Evolutionary conservation across 2,329 filamentous ascomycete species (phyloP).

Genomic region (Coleophoma eucalyptorum): DNA sequence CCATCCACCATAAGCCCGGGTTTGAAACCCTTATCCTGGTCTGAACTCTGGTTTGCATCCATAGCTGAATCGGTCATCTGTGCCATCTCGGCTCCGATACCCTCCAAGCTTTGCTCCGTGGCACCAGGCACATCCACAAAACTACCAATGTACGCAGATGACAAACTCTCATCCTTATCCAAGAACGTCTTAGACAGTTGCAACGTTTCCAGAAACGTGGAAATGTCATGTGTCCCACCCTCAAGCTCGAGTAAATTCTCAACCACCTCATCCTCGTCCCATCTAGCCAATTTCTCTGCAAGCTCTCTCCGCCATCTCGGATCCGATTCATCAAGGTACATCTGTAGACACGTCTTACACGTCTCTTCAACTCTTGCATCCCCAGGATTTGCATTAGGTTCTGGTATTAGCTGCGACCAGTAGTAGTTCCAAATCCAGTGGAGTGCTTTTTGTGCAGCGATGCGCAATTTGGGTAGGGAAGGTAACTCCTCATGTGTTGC

Average conservation of each 20-base stretch:
- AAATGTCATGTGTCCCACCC: constrained; percentile 9
- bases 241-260: constrained; percentile 17
- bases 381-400: constrained; percentile 3
- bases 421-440: constrained; percentile 89
- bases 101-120: neutral
- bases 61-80: neutral
- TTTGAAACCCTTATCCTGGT: neutral
- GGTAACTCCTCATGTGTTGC: constrained; percentile 88
- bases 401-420: constrained; percentile 54
- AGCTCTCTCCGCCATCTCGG: constrained; percentile 10
- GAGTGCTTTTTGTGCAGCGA: constrained; percentile 66
- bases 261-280: constrained; percentile 17
- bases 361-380: constrained; percentile 1
- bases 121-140: neutral
- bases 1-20: neutral
- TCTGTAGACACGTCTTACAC: constrained; percentile 16
- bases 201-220: constrained; percentile 18
- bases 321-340: constrained; percentile 18
- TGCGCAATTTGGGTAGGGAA: constrained; percentile 67
- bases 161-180: constrained; percentile 15
- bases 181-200: constrained; percentile 40
- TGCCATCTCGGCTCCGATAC: neutral
- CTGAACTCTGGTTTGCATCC: neutral
- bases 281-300: constrained; percentile 7
- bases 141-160: neutral